These are phyloP conservation scores for Mortierella sp. DNA, from an alignment of 371 early-diverging fungal genomes.

Conservation along the genomic window DNA sequence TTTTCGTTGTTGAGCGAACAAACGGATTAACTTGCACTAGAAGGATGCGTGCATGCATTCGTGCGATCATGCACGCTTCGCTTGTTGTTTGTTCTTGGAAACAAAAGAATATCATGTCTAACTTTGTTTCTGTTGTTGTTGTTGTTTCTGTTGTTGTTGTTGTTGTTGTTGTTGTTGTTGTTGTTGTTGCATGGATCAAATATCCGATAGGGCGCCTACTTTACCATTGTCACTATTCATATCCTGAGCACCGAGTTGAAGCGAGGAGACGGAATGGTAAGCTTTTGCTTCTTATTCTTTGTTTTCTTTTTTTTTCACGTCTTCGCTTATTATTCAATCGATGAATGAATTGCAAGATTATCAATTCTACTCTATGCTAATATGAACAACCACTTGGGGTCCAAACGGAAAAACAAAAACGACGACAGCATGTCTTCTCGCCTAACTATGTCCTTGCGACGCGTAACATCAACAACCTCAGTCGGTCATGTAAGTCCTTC, in stretches of 20 bases:
- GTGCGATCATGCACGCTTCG: neutral
- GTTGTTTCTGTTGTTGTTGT: too few species aligned
- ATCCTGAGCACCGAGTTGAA: constrained; percentile 47
- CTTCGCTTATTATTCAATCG: neutral
- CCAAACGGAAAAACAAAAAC: too few species aligned
- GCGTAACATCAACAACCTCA: constrained; percentile 40
- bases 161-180: neutral
- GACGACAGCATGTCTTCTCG: constrained; percentile 21
- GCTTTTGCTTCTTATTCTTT: neutral
- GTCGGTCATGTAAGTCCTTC: constrained; percentile 34
- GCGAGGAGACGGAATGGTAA: constrained; percentile 46
- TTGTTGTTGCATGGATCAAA: neutral
- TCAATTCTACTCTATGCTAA: neutral
- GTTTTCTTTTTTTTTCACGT: neutral
- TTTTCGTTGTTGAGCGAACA: neutral
- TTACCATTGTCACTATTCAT: constrained; percentile 35
- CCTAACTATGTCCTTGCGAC: constrained; percentile 38
- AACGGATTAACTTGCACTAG: neutral
- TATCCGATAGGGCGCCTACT: constrained; percentile 25
- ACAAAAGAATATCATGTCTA: neutral
- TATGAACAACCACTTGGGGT: neutral
- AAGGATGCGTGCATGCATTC: neutral
- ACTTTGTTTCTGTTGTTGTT: neutral
- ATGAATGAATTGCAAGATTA: neutral
- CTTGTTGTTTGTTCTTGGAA: neutral